Evolutionary conservation across 257 asterid genomes (phyloP).

Genomic region (Solanum ahanhuiri): DNA sequence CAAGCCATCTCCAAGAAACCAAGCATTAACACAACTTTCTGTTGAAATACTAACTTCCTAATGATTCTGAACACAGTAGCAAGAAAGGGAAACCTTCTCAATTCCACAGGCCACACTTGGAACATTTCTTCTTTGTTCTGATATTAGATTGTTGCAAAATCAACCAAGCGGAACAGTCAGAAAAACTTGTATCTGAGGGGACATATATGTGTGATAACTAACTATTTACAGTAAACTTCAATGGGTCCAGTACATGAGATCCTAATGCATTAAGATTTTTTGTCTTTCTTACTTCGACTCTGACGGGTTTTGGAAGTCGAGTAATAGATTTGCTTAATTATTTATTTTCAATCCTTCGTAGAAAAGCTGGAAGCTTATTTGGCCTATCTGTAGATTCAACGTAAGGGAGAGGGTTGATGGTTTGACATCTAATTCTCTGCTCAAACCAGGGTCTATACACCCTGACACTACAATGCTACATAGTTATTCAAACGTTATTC

Average conservation of each 20-base stretch:
- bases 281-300: neutral
- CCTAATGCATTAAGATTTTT: neutral
- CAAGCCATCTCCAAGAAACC: neutral
- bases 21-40: neutral
- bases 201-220: neutral
- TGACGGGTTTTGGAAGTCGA: neutral
- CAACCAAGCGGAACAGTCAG: neutral
- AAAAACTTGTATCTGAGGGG: neutral
- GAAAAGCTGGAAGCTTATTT: neutral
- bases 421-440: neutral
- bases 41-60: neutral
- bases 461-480: neutral
- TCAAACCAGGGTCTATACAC: neutral
- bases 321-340: neutral
- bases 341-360: neutral
- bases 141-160: neutral
- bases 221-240: neutral
- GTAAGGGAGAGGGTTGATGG: neutral
- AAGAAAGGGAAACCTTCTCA: neutral
- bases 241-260: neutral
- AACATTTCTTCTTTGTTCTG: neutral
- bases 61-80: neutral
- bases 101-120: neutral
- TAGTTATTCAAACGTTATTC: neutral
- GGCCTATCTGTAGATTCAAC: neutral